Evolutionary conservation across 192 early-diverging fungal genomes (phyloP), one percentile per base, ranked within the genome.

Genomic region (Podila epicladia): DNA sequence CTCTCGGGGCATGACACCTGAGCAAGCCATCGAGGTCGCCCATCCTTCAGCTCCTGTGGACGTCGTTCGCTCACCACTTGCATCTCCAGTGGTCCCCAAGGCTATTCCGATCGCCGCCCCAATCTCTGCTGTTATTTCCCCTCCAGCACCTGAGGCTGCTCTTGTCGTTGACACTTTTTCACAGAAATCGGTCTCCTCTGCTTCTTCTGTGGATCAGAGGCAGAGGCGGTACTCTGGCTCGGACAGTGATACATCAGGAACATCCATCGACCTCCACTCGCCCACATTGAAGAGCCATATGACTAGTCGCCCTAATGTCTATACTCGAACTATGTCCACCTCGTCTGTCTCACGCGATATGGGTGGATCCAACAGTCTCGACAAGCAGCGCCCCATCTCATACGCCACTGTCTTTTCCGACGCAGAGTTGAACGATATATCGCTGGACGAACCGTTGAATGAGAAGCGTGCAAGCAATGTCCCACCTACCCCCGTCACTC

Each of bases 341-440:
- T 58, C 38, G 26, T 72, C 70, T 22, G 33, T 17, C 5, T 51
- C 65, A 13, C 64, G 69, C 9, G 69, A 41, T 5, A 63, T 29
- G 26, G 67, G n/a, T n/a, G 38, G 59, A 17, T 28, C 48, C 28
- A 61, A 45, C 22, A 72, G 70, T 33, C 12, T 35, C 1, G 77
- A 80, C 32, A 80, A 64, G 33, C 62, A 55, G 19, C 71, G 77
- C 9, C 77, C 77, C 55, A 73, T 73, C 49, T 80, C 77, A 8
- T 80, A 80, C 29, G 70, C 77, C 7, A 80, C 77, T 2, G 77
- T 80, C 6, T 80, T 80, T 69, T 80, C 77, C 9, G 82, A 82
- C 69, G 80, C 84, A 29, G 80, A 85, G 58, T 37, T 85, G 55
- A 85, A 82, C 48, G 84, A 85, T 59, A 73, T 85, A 50, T 82